Base-by-base conservation (phyloP, 2,329 filamentous ascomycete genomes). In the Ophiostoma quercus region DNA sequence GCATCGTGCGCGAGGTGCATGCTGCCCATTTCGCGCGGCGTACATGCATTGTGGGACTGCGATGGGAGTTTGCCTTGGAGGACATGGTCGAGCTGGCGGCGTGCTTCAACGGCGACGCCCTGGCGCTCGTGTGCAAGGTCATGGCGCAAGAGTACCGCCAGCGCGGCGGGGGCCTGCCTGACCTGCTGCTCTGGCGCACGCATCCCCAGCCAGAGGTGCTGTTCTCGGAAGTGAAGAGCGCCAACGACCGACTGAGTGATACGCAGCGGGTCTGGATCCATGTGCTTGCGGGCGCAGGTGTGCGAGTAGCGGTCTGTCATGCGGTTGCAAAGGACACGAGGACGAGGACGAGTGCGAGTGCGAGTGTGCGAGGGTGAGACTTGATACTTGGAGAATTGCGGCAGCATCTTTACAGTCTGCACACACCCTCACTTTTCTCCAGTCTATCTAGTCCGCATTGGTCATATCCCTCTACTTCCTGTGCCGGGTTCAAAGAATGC, bases 201-300 rank as follows among this genome's bases (percentile, higher is more conserved):
- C 73, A 76, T 68, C 72, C 75, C 3, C 73, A 76, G 71, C 77
- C 74, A 65, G 71, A 73, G 51, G 75, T 77, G 73, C 89, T 92
- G 84, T 94, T 95, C 78, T 85, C 85, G 4, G 90, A 92, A 79
- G 90, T 93, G 70, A 93, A 94, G 82, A 92, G 88, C 74, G 89
- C 88, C 77, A 97, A 97, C 79, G 95, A 99, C 83, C 88, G 93
- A 54, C 82, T 99, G 76, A 98, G 94, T 79, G 95, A 99, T 82
- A 96, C 94, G 22, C 95, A 99, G 81, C 84, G 95, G 74, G 84
- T 99, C 74, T 99, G 95, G 95, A 97, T 98, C 75, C 92, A 98
- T 82, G 92, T 97, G 8, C 84, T 99, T 68, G 90, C 89, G 8
- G 89, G 90, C 1, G 93, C 94, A 1, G 94, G 95, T 2, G 85